Conservation (phyloP, 179 eudicot species). For the Corrigiola litoralis region DNA sequence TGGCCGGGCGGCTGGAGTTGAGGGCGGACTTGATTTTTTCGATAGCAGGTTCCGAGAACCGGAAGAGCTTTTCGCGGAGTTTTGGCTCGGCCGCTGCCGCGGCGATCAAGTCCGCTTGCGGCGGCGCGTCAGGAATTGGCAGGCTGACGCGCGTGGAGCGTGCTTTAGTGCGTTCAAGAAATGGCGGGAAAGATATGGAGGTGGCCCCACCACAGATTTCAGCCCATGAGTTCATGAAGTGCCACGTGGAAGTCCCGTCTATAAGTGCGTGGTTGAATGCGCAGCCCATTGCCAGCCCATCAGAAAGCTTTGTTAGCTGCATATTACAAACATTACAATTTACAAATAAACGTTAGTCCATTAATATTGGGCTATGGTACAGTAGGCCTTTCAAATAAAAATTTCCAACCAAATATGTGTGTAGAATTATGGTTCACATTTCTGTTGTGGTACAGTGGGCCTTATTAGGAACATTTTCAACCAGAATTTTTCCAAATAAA, state of each 20-base stretch:
- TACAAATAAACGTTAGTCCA: background rate
- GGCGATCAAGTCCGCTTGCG: constrained; percentile 25
- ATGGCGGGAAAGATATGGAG: constrained; percentile 49
- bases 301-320: constrained; percentile 81
- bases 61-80: constrained; percentile 71
- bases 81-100: constrained; percentile 22
- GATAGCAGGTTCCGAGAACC: constrained; percentile 44
- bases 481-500: too few species aligned
- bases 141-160: constrained; percentile 79
- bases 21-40: constrained; percentile 46
- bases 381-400: too few species aligned
- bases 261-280: constrained; percentile 92
- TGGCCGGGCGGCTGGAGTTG: constrained; percentile 28
- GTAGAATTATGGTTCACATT: too few species aligned
- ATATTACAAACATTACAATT: background rate
- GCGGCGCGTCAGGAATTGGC: constrained; percentile 50
- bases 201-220: constrained; percentile 58
- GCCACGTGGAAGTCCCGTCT: constrained; percentile 98
- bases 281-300: constrained; percentile 77
- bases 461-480: too few species aligned
- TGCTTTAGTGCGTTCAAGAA: constrained; percentile 74
- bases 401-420: too few species aligned
- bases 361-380: background rate
- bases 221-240: constrained; percentile 98
- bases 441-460: too few species aligned